These are phyloP conservation scores for Chlorociboria aeruginascens DNA, from an alignment of 495 filamentous ascomycete genomes.

Conservation along the genomic window DNA sequence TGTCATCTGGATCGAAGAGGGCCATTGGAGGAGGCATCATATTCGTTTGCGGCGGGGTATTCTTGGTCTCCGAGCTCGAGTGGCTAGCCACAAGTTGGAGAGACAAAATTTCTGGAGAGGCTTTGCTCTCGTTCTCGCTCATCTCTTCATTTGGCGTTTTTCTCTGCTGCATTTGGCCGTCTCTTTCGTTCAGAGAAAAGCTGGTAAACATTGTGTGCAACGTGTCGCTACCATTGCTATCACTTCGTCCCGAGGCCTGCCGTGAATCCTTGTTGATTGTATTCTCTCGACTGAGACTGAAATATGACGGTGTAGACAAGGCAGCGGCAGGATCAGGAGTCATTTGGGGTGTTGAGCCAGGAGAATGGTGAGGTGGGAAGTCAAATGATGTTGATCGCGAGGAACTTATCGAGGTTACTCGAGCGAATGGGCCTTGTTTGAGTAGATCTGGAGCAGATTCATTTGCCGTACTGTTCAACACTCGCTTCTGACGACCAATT, in stretches of 20 bases:
- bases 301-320: conserved; percentile 81
- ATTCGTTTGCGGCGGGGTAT: conserved; percentile 52
- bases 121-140: conserved; percentile 47
- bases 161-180: conserved; percentile 16
- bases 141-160: conserved; percentile 48
- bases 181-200: conserved; percentile 63
- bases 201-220: conserved; percentile 73
- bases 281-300: conserved; percentile 60
- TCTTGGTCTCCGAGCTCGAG: conserved; percentile 32
- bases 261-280: conserved; percentile 62
- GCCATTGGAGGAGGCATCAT: conserved; percentile 96
- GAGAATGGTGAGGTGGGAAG: conserved; percentile 67
- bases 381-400: conserved; percentile 96
- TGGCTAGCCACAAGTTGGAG: conserved; percentile 51
- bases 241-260: conserved; percentile 79
- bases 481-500: conserved; percentile 89
- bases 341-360: conserved; percentile 74
- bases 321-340: conserved; percentile 61
- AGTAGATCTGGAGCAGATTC: conserved; percentile 83
- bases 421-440: conserved; percentile 82
- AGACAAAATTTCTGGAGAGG: conserved; percentile 58
- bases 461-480: conserved; percentile 60
- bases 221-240: conserved; percentile 80
- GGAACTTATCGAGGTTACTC: conserved; percentile 74
- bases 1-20: conserved; percentile 90